Evolutionary conservation across 176 grass and related monocot genomes (phyloP).

Genomic region (Microstegium vimineum): DNA sequence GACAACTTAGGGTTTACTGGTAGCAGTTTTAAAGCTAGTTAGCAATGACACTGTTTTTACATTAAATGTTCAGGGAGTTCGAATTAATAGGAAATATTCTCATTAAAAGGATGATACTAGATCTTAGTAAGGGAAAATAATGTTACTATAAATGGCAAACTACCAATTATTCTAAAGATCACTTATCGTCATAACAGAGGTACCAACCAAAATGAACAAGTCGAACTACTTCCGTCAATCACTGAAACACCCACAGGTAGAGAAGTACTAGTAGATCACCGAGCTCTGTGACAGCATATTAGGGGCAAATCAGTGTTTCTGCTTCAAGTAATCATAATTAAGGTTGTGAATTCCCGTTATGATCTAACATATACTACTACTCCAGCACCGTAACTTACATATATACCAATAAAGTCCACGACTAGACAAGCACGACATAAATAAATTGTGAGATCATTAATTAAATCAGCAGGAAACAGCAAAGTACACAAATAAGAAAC

Average conservation of each 20-base stretch:
- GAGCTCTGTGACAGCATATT: neutral
- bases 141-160: neutral
- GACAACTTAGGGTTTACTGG: neutral
- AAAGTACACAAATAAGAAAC: neutral
- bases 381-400: neutral
- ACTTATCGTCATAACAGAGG: neutral
- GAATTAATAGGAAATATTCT: neutral
- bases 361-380: neutral
- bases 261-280: neutral
- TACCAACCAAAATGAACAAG: neutral
- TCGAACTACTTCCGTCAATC: neutral
- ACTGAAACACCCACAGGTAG: neutral
- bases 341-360: neutral
- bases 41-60: neutral
- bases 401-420: neutral
- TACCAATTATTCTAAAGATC: neutral
- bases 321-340: neutral
- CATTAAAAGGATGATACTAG: neutral
- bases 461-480: neutral
- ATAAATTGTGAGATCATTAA: neutral
- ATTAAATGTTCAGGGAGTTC: neutral
- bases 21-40: neutral
- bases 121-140: neutral
- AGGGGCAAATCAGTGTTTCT: neutral
- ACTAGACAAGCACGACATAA: neutral